Evolutionary conservation across 306 rosid genomes (phyloP), one percentile per base, ranked within the genome.

Genomic region (Cucumis melo): DNA sequence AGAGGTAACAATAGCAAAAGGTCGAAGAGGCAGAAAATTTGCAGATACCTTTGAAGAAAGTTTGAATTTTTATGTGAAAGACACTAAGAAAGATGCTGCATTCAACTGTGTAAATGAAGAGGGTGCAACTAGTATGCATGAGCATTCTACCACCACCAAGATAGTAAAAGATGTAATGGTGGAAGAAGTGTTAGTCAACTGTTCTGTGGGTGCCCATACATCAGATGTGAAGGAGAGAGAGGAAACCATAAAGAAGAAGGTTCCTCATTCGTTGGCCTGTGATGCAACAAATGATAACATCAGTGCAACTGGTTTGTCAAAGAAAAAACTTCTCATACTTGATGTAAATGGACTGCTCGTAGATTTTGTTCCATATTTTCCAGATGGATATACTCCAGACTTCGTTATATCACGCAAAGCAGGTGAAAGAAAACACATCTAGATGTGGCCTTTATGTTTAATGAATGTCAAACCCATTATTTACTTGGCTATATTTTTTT

Each of bases 311-410:
- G 55, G 61, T 77, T 50, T 74, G 77, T 29, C 86, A 77, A 81
- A 66, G 83, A 91, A 88, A 57, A 90, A 94, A 84, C 99, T 94
- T 90, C 96, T 94, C 73, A 87, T 94, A 76, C 96, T 94, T 36
- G 99, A 94, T 79, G 79, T 92, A 77, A 94, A 94, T 86, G 99
- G 97, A 19, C 79, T 94, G 42, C 99, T 92, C 66, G 95, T 86
- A 79, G 96, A 94, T 76, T 81, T 91, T 82, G 92, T 90, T 72
- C 16, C 20, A 46, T 8, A 14, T 64, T 57, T 59, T 81, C 80
- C 81, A 12, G 9, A n/a, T 20, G 62, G 79, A 48, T 78, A 73
- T 77, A 78, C 59, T 78, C 84, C 81, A 12, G 85, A 85, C 86
- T 55, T 65, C 58, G 85, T 12, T 79, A 87, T 82, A 54, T 76